These are phyloP conservation scores for Nitzschia sp. DNA, from an alignment of 108 stramenopile species.

Conservation along the genomic window DNA sequence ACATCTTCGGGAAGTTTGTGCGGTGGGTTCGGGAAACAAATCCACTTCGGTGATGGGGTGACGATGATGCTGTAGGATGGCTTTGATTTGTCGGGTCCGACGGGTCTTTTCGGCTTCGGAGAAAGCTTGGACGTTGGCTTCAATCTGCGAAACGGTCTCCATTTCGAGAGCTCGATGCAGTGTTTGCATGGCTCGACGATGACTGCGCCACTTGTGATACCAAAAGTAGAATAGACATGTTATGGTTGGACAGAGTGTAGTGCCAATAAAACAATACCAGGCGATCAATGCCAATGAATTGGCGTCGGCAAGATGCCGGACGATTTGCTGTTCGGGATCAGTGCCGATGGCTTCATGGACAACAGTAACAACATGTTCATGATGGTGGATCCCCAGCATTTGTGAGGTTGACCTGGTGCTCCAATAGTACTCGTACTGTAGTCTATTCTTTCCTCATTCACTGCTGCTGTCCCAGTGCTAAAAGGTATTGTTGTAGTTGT, in stretches of 20 bases:
- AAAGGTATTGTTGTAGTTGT: too few relatives aligned
- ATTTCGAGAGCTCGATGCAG: conserved; percentile 3
- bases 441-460: too few relatives aligned
- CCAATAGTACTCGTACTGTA: too few relatives aligned
- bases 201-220: conserved; percentile 14
- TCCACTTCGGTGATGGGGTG: not conserved
- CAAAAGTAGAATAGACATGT: conserved; percentile 1
- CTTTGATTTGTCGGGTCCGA: not conserved
- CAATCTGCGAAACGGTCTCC: conserved; percentile 16
- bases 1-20: too few relatives aligned
- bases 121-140: conserved; percentile 22
- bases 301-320: not conserved
- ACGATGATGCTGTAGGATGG: not conserved
- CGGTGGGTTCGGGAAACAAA: not conserved
- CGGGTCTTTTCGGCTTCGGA: conserved; percentile 7
- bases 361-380: too few relatives aligned
- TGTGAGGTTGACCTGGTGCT: too few relatives aligned
- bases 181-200: conserved; percentile 2
- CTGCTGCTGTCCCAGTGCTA: too few relatives aligned
- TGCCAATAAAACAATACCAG: conserved; percentile 26
- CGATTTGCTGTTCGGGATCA: not conserved
- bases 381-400: too few relatives aligned
- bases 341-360: too few relatives aligned
- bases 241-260: not conserved
- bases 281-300: conserved; percentile 3